Evolutionary conservation across 2,329 filamentous ascomycete genomes (phyloP), one percentile per base, ranked within the genome.

Genomic region (Pseudocercospora pini-densiflorae): DNA sequence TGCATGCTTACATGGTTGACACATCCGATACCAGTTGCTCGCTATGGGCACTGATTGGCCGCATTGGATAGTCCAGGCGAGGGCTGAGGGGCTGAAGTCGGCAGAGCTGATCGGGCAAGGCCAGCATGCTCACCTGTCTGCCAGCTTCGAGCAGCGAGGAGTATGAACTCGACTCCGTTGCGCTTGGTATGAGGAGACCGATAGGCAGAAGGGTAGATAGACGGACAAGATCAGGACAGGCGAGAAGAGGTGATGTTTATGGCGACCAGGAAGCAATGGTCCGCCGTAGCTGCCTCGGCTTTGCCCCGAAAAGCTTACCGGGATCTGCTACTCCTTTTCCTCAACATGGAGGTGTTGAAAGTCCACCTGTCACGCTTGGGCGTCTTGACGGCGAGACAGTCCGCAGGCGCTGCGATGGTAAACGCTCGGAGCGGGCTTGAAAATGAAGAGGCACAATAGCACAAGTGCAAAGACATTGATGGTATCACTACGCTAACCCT

Each of bases 401-500:
- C 14, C n/a, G 7, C 31, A 4, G 10, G 31, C 31, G 31, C 31
- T 12, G 31, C 1, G 12, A 14, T 5, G n/a, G 36, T 3, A n/a
- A 14, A 40, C n/a, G 12, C 3, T 6, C n/a, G 4, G 36, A 16
- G 33, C 36, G 2, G 8, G 14, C 14, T 40, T 36, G 33, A 36
- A 10, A 36, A 2, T 12, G 33, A 36, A 36, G 33, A 36, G 33
- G 33, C 33, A 36, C 33, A 36, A 5, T 14, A 36, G 33, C 33
- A 36, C 33, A 36, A 36, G 33, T 36, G 33, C 33, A 36, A 36
- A 40, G 36, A 40, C 36, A 40, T 40, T 40, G 36, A 40, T 16
- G 36, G 14, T 54, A 54, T 54, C 51, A 54, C 51, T 54, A 54
- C 51, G 51, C 24, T 29, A n/a, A 23, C 24, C 51, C 51, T 24